Conservation (phyloP, 139 green algal species). For the Medakamo hakoo region DNA sequence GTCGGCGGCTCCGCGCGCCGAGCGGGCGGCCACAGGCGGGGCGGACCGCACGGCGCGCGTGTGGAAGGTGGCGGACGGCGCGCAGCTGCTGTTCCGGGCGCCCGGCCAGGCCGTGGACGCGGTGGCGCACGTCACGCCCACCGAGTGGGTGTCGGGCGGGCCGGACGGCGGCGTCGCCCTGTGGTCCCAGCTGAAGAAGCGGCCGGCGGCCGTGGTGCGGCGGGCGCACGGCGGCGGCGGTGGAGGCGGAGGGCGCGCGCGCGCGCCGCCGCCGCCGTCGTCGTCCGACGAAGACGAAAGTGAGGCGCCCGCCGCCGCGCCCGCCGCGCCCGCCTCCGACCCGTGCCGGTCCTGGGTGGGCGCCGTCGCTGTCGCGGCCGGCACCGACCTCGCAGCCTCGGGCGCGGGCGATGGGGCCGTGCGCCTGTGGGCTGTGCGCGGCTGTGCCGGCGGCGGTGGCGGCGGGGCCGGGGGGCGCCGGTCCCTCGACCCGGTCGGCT, state of each 20-base stretch:
- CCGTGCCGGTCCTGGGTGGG: slow-evolving; percentile 45
- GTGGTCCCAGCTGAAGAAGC: slow-evolving; percentile 60
- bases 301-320: too few relatives aligned
- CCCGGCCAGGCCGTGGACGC: slow-evolving; percentile 43
- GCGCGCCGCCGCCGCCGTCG: too few relatives aligned
- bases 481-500: slow-evolving; percentile 28
- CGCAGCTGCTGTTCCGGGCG: slow-evolving; percentile 80
- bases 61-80: slow-evolving; percentile 96
- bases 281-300: too few relatives aligned
- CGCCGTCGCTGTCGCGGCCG: slow-evolving; percentile 44
- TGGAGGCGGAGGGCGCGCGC: too few relatives aligned
- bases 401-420: slow-evolving; percentile 76
- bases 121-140: slow-evolving; percentile 30
- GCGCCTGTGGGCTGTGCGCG: slow-evolving; percentile 56
- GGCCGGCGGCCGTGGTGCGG: slow-evolving; percentile 31
- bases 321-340: too few relatives aligned
- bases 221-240: slow-evolving; percentile 6
- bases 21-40: slow-evolving; percentile 56
- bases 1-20: slow-evolving; percentile 46
- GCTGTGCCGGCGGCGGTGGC: background rate
- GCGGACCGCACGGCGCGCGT: slow-evolving; percentile 73
- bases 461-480: slow-evolving; percentile 3
- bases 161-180: slow-evolving; percentile 48
- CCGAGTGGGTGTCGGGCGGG: slow-evolving; percentile 64
- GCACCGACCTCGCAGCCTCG: slow-evolving; percentile 59